These are phyloP conservation scores for Capsicum rhomboideum DNA, from an alignment of 257 asterid genomes.

Conservation along the genomic window DNA sequence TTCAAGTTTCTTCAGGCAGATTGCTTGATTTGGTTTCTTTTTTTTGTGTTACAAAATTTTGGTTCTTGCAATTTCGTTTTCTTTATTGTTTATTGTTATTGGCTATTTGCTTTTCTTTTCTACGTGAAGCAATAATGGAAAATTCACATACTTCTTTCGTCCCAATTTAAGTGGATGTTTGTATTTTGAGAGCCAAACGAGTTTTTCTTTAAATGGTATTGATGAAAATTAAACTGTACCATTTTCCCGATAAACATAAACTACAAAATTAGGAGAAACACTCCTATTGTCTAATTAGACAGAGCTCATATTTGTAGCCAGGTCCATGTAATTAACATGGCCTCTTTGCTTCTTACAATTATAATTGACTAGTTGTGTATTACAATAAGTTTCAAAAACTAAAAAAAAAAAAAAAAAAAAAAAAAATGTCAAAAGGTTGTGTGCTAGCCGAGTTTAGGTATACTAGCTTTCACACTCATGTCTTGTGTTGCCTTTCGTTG, in stretches of 20 bases:
- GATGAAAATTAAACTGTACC: too few relatives aligned
- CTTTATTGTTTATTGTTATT: not conserved
- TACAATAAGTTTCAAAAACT: not conserved
- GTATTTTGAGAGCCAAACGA: not conserved
- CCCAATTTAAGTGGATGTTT: not conserved
- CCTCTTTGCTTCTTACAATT: not conserved
- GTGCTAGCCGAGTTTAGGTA: too few relatives aligned
- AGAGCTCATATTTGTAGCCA: not conserved
- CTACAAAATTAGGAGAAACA: too few relatives aligned
- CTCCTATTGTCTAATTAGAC: too few relatives aligned
- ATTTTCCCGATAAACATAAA: too few relatives aligned
- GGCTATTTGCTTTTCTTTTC: not conserved
- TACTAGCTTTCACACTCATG: too few relatives aligned
- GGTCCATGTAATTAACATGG: not conserved
- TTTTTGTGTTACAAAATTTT: too few relatives aligned
- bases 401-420: too few relatives aligned
- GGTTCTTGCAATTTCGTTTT: not conserved
- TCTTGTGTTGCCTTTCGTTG: too few relatives aligned
- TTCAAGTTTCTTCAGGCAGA: too few relatives aligned
- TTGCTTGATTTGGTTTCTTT: too few relatives aligned
- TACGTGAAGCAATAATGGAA: not conserved
- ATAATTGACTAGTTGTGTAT: not conserved
- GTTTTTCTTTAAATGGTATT: not conserved
- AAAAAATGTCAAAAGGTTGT: too few relatives aligned
- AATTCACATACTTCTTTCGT: not conserved